Conservation (phyloP, 331 rosid species). For the Phaseolus coccineus region DNA sequence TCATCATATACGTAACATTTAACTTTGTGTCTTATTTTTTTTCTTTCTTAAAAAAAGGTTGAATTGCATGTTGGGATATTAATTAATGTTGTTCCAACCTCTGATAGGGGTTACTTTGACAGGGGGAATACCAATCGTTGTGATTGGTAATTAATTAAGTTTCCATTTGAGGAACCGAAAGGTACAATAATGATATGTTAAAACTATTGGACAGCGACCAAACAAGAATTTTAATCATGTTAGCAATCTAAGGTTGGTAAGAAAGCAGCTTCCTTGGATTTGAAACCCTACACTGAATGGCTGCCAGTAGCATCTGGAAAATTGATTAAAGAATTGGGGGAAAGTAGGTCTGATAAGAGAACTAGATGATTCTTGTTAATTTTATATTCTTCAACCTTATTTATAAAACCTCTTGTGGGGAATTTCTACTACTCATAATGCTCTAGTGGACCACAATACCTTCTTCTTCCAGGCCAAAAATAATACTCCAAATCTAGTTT, state of each 20-base stretch:
- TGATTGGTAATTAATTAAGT: slow-evolving; percentile 38
- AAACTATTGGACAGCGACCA: slow-evolving; percentile 18
- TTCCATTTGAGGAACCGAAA: slow-evolving; percentile 47
- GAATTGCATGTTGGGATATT: slow-evolving; percentile 35
- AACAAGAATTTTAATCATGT: slow-evolving; percentile 42
- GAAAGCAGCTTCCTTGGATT: slow-evolving; percentile 35
- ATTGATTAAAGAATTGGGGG: slow-evolving; percentile 35
- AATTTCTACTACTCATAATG: slow-evolving; percentile 37
- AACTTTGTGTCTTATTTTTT: slow-evolving; percentile 23
- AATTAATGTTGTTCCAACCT: slow-evolving; percentile 32
- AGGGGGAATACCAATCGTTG: slow-evolving; percentile 17
- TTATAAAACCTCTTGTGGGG: slow-evolving; percentile 31
- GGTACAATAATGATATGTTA: slow-evolving; percentile 35
- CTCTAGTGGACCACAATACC: slow-evolving; percentile 42
- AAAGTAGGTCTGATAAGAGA: slow-evolving; percentile 34
- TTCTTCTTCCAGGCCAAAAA: no score
- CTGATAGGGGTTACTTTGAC: slow-evolving; percentile 8
- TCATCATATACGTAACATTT: background rate
- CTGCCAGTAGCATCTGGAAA: slow-evolving; percentile 29
- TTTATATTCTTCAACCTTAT: slow-evolving; percentile 15
- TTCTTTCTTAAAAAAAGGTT: background rate
- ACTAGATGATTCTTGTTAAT: slow-evolving; percentile 17
- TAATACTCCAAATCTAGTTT: slow-evolving; percentile 29
- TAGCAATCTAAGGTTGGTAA: slow-evolving; percentile 34
- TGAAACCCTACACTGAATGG: slow-evolving; percentile 18